phyloP scores from a whole-genome alignment of 371 early-diverging fungal genomes.

The Batkoa obscura region DNA sequence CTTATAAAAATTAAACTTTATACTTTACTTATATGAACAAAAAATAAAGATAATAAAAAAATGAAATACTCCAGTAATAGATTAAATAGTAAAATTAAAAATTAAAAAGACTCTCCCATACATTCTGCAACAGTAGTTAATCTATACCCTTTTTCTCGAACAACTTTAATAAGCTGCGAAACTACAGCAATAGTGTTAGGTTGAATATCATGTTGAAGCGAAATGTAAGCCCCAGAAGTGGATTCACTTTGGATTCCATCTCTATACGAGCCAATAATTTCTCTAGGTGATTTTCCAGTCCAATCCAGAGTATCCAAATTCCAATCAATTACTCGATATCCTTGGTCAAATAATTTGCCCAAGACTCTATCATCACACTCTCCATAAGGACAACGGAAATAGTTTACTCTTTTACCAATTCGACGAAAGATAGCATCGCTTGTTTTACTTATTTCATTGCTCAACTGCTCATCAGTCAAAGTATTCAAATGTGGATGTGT shows the following conservation, averaged over 20 bases:
- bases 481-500: slow-evolving; percentile 22
- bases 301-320: slow-evolving; percentile 14
- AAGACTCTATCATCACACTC: slow-evolving; percentile 9
- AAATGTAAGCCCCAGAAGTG: not conserved
- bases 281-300: not conserved
- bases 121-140: slow-evolving; percentile 11
- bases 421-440: slow-evolving; percentile 15
- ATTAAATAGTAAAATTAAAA: not conserved
- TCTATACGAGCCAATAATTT: not conserved
- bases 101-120: not conserved
- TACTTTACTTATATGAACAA: too few relatives aligned
- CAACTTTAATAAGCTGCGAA: not conserved
- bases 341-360: not conserved
- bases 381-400: slow-evolving; percentile 21
- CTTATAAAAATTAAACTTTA: too few relatives aligned
- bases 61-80: too few relatives aligned
- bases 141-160: slow-evolving; percentile 4
- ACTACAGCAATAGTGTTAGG: slow-evolving; percentile 3
- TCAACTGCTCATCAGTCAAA: slow-evolving; percentile 14
- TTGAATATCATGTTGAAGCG: slow-evolving; percentile 7
- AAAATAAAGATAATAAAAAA: too few relatives aligned
- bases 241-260: not conserved
- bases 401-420: slow-evolving; percentile 21
- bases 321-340: slow-evolving; percentile 11
- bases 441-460: slow-evolving; percentile 9